Evolutionary conservation across 2,329 filamentous ascomycete genomes (phyloP).

Genomic region (Diplodia mutila): DNA sequence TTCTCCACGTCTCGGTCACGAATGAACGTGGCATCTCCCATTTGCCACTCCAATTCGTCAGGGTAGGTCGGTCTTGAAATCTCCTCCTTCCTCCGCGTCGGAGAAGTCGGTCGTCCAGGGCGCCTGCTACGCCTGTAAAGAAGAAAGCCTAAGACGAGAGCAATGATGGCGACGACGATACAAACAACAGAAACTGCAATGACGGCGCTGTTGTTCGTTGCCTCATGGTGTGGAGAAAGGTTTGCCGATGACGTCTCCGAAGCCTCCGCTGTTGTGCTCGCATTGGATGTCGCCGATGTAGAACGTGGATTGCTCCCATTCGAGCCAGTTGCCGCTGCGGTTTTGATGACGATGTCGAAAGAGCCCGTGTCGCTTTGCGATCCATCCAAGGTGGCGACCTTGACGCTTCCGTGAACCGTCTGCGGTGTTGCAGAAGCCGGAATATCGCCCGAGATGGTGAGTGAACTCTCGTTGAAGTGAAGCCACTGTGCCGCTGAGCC

Average conservation of each 20-base stretch:
- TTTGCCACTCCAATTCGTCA: constrained; percentile 33
- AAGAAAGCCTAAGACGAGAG: constrained; percentile 27
- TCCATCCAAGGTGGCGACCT: constrained; percentile 39
- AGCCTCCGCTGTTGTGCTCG: constrained; percentile 31
- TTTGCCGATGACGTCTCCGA: constrained; percentile 27
- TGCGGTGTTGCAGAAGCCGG: constrained; percentile 46
- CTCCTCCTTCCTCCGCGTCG: constrained; percentile 32
- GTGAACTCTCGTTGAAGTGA: constrained; percentile 50
- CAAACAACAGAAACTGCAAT: constrained; percentile 33
- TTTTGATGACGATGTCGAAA: constrained; percentile 45
- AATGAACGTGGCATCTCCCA: constrained; percentile 29
- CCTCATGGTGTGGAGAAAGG: neutral
- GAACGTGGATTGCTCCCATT: constrained; percentile 27
- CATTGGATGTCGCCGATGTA: constrained; percentile 31
- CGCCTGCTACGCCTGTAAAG: constrained; percentile 34
- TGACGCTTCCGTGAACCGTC: constrained; percentile 49
- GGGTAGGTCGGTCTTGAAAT: constrained; percentile 49
- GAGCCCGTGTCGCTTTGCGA: constrained; percentile 44
- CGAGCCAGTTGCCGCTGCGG: constrained; percentile 5
- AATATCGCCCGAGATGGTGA: constrained; percentile 54
- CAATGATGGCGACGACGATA: constrained; percentile 35
- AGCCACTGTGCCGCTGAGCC: constrained; percentile 53
- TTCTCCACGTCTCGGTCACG: constrained; percentile 45
- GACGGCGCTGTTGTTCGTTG: constrained; percentile 7
- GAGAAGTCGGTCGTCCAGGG: constrained; percentile 26